These are phyloP conservation scores for Paraconiothyrium brasiliense DNA, from an alignment of 2,329 filamentous ascomycete genomes.

Conservation along the genomic window DNA sequence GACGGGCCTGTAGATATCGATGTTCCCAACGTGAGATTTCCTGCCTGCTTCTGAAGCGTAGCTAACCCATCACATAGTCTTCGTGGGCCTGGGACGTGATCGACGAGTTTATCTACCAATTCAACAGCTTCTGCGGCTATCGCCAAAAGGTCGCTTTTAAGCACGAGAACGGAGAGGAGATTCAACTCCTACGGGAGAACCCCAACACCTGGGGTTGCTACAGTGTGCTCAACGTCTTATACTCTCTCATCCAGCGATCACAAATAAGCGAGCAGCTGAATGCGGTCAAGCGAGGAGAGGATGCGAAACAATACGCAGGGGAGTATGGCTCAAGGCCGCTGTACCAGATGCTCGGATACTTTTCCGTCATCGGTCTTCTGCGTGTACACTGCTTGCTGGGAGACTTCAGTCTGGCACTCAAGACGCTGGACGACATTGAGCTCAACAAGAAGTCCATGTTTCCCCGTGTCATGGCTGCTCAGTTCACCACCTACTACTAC, in stretches of 20 bases:
- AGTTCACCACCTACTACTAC: constrained; percentile 99
- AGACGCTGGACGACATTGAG: constrained; percentile 99
- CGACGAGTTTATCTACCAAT: constrained; percentile 99
- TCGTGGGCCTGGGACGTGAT: constrained; percentile 99
- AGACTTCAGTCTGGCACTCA: constrained; percentile 97
- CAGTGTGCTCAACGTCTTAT: constrained; percentile 98
- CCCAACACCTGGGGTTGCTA: constrained; percentile 99
- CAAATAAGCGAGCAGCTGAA: constrained; percentile 98
- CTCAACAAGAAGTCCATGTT: constrained; percentile 99
- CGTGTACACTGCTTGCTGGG: constrained; percentile 96
- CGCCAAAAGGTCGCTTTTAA: constrained; percentile 87
- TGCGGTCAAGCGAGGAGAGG: constrained; percentile 93
- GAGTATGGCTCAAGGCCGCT: constrained; percentile 94
- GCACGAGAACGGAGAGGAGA: constrained; percentile 89
- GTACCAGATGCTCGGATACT: constrained; percentile 98
- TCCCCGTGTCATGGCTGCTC: constrained; percentile 97
- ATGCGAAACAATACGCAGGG: constrained; percentile 85
- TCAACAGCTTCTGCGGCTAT: constrained; percentile 99
- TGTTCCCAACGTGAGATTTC: constrained; percentile 83
- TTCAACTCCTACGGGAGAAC: constrained; percentile 90
- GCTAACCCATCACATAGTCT: constrained; percentile 67
- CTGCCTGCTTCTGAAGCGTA: constrained; percentile 1
- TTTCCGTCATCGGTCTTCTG: constrained; percentile 97
- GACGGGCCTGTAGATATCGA: constrained; percentile 98
- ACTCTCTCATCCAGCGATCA: constrained; percentile 97